Evolutionary conservation across 768 basidiomycete species (phyloP), one percentile per base, ranked within the genome.

Genomic region (Tephrocybe sp.): DNA sequence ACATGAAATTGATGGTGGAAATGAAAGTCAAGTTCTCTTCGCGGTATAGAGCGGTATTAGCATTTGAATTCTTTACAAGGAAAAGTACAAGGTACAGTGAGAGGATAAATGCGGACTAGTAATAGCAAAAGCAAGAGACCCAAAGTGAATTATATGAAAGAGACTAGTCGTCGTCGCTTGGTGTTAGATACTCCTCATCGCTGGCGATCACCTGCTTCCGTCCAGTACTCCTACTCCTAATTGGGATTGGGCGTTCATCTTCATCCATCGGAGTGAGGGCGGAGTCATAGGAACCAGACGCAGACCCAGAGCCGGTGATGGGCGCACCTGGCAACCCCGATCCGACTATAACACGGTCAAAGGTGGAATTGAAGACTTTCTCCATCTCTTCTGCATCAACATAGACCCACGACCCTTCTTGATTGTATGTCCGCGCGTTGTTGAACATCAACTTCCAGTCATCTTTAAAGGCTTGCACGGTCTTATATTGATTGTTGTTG

Each of bases 391-490:
- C 89, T 7, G 96, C 94, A 55, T 96, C 93, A 54, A 89, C 77
- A 68, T 94, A 96, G 32, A 97, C 93, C 89, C 91, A 93, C 0
- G 93, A 95, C 1, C 89, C 93, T 68, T 96, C 93, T 67, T 89
- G 86, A 66, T 98, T 98, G 76, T 93, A 98, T 38, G 84, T 89
- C 60, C 90, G 80, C 4, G 96, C 95, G 62, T 98, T 98, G 67
- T 83, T 79, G 69, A 95, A 98, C 88, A 99, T 94, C 50, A 93
- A 79, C 58, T 80, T 79, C 84, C 88, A 93, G 67, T 96, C 93
- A 40, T 83, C 81, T 51, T 80, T 75, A 72, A 85, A 93, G 50
- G 80, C 74, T 28, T 79, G 71, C 30, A 94, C 81, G 33, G 70
- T 82, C 75, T 91, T 92, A 75, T 93, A 93, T 50, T 79, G 75